Conservation (phyloP, 2,329 filamentous ascomycete species). For the Stenocarpella maydis region DNA sequence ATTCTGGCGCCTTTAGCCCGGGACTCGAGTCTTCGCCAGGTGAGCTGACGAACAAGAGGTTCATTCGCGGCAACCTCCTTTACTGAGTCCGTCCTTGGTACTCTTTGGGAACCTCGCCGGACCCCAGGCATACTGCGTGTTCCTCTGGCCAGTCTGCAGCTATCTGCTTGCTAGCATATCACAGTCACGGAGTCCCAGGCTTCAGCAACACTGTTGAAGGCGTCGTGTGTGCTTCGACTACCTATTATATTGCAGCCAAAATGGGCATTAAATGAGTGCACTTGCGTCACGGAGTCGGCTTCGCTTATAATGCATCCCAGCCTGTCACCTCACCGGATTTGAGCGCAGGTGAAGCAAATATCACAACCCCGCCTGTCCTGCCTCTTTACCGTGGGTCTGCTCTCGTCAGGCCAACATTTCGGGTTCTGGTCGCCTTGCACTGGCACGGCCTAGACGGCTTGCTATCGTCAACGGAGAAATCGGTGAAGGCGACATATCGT, state of each 20-base stretch:
- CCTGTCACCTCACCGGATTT: background rate
- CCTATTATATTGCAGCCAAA: background rate
- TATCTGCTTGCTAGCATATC: background rate
- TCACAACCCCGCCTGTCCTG: background rate
- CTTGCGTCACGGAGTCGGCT: background rate
- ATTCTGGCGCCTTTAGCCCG: background rate
- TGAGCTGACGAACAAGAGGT: background rate
- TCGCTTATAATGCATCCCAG: background rate
- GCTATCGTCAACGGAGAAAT: slow-evolving; percentile 3
- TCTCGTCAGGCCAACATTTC: background rate
- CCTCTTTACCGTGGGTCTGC: background rate
- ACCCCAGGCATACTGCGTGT: background rate
- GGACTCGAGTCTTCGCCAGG: background rate
- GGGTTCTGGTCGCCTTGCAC: no score
- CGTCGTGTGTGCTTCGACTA: background rate
- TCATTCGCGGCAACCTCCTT: slow-evolving; percentile 2
- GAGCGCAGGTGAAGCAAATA: background rate
- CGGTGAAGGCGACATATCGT: background rate
- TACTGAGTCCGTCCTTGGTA: background rate
- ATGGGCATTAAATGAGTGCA: background rate
- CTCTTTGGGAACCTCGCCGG: background rate
- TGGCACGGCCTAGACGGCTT: background rate
- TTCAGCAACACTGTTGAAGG: slow-evolving; percentile 6
- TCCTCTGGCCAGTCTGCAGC: background rate
- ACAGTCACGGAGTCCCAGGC: background rate